These are phyloP conservation scores for Calamus simplicifolius DNA, from an alignment of 176 grass and related monocot species.

Conservation along the genomic window DNA sequence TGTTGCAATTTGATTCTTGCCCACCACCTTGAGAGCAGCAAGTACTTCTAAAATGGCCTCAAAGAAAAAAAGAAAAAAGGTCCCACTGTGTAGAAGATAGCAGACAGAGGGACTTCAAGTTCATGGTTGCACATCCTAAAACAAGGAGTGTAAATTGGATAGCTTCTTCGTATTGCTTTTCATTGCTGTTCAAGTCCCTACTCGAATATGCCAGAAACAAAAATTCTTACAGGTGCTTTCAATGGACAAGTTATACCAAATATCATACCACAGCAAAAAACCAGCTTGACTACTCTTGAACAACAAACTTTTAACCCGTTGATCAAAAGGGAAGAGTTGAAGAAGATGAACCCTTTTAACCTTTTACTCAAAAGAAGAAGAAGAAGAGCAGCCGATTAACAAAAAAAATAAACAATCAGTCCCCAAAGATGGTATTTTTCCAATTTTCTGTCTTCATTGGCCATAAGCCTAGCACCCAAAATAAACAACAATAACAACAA, in stretches of 20 bases:
- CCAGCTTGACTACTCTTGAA: too few species aligned
- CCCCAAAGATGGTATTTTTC: constrained; percentile 10
- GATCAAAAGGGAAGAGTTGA: too few species aligned
- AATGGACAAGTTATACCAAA: too few species aligned
- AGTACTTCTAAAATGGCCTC: constrained; percentile 39
- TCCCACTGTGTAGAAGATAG: constrained; percentile 15
- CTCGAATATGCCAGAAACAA: constrained; percentile 36
- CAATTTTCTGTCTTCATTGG: constrained; percentile 3
- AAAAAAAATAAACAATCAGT: constrained; percentile 6
- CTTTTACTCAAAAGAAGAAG: background rate
- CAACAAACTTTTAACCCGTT: too few species aligned
- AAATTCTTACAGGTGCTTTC: constrained; percentile 10
- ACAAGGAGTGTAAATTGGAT: constrained; percentile 1
- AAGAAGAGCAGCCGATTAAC: background rate
- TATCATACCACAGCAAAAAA: too few species aligned
- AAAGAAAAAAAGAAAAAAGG: too few species aligned
- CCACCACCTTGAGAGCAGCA: constrained; percentile 31
- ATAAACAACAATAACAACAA: too few species aligned
- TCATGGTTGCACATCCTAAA: background rate
- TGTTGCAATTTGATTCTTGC: constrained; percentile 8
- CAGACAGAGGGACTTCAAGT: constrained; percentile 8
- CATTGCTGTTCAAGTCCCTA: constrained; percentile 36
- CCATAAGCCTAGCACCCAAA: background rate
- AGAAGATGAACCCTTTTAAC: too few species aligned
- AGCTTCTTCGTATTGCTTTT: constrained; percentile 52